A percentile compares a stretch with the other conserved stretches of the same genome.
These are phyloP conservation scores for Scheffersomyces amazonensis DNA, from an alignment of 805 yeast species.

Conservation along the genomic window DNA sequence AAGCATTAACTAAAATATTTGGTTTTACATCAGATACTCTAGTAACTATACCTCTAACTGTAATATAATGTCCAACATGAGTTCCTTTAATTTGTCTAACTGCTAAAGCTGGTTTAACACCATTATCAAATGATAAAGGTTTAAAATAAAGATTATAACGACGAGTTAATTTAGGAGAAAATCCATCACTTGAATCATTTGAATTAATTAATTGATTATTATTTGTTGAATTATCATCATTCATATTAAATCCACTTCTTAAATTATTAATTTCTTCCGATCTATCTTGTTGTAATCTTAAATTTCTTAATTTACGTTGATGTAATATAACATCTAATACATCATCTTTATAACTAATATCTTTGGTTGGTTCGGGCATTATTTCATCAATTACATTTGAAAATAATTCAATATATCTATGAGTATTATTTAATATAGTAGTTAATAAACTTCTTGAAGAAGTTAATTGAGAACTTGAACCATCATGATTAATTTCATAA, in stretches of 20 bases:
- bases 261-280: conserved; percentile 55
- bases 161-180: conserved; percentile 84
- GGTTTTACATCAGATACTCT: conserved; percentile 97
- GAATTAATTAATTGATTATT: conserved; percentile 5
- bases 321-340: conserved; percentile 90
- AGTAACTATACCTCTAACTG: conserved; percentile 91
- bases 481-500: conserved; percentile 3
- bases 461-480: conserved; percentile 2
- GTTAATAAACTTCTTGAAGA: conserved; percentile 7
- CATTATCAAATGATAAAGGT: conserved; percentile 53
- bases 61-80: conserved; percentile 80
- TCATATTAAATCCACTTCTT: conserved; percentile 27
- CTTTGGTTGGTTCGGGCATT: conserved; percentile 85
- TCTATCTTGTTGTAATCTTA: conserved; percentile 64
- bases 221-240: conserved; percentile 17
- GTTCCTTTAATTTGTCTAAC: conserved; percentile 88
- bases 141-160: conserved; percentile 84
- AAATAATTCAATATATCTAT: conserved; percentile 77
- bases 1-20: conserved; percentile 83
- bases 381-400: conserved; percentile 71
- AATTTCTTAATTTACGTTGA: conserved; percentile 83
- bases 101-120: conserved; percentile 59
- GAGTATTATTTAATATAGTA: conserved; percentile 64
- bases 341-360: conserved; percentile 77
- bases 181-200: conserved; percentile 45